These are phyloP conservation scores for Circinella umbellata DNA, from an alignment of 371 early-diverging fungal species.

Conservation along the genomic window DNA sequence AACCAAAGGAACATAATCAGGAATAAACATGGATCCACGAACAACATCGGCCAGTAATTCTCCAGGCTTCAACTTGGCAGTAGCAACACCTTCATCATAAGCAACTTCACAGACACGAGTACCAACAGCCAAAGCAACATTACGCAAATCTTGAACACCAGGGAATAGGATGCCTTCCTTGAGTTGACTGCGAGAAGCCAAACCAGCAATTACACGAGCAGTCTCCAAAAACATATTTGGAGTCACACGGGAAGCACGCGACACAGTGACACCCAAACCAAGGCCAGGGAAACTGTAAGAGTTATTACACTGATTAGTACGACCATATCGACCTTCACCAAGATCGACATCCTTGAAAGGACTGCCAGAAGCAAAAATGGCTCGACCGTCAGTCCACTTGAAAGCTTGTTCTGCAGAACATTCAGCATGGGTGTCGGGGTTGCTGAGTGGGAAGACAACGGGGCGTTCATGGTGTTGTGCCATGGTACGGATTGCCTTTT, in stretches of 20 bases:
- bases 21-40: constrained; percentile 56
- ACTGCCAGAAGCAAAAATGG: constrained; percentile 69
- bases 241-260: constrained; percentile 60
- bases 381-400: constrained; percentile 64
- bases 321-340: constrained; percentile 50
- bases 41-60: constrained; percentile 56
- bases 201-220: constrained; percentile 60
- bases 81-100: constrained; percentile 61
- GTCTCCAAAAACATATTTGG: constrained; percentile 68
- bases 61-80: constrained; percentile 52
- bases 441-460: constrained; percentile 68
- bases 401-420: constrained; percentile 70
- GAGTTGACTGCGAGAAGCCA: constrained; percentile 65
- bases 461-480: constrained; percentile 63
- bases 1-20: constrained; percentile 65
- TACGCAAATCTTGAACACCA: constrained; percentile 58
- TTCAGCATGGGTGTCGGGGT: constrained; percentile 69
- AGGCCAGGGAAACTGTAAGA: constrained; percentile 69
- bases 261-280: constrained; percentile 66
- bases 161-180: constrained; percentile 67
- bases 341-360: constrained; percentile 59
- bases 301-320: constrained; percentile 69
- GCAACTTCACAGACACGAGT: constrained; percentile 68
- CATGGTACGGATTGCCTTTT: constrained; percentile 63
- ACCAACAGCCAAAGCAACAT: constrained; percentile 61